These are phyloP conservation scores for Blastobotrys petasosporus DNA, from an alignment of 1,139 yeast species.

Conservation along the genomic window DNA sequence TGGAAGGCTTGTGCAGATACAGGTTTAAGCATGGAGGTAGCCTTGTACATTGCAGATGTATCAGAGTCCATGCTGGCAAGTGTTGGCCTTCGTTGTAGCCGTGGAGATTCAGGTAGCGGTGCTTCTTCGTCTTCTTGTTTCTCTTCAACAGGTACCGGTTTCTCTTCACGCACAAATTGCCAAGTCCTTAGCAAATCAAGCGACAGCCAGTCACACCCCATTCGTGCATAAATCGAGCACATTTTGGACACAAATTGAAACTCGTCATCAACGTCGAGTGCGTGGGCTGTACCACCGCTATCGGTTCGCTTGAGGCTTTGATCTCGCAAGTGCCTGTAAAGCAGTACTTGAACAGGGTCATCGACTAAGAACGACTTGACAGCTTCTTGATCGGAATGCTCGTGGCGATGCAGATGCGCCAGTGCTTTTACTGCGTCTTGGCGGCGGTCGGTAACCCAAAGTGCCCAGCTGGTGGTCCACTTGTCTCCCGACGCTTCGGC, in stretches of 20 bases:
- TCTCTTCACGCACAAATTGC: slow-evolving; percentile 42
- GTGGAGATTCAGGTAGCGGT: slow-evolving; percentile 8
- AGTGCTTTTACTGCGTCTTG: slow-evolving; percentile 23
- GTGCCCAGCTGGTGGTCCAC: slow-evolving; percentile 81
- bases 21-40: slow-evolving; percentile 30
- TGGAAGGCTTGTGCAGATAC: slow-evolving; percentile 52
- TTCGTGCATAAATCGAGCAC: slow-evolving; percentile 62
- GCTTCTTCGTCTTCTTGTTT: slow-evolving; percentile 3
- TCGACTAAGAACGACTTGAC: slow-evolving; percentile 51
- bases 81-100: slow-evolving; percentile 8
- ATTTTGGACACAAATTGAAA: slow-evolving; percentile 56
- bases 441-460: slow-evolving; percentile 49
- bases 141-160: slow-evolving; percentile 1
- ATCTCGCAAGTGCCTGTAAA: slow-evolving; percentile 57
- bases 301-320: slow-evolving; percentile 25
- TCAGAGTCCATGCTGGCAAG: neutral
- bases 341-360: slow-evolving; percentile 72
- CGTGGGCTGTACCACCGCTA: slow-evolving; percentile 7
- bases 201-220: slow-evolving; percentile 88
- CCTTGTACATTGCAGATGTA: neutral
- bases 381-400: slow-evolving; percentile 28
- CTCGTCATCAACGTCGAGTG: slow-evolving; percentile 37
- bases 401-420: slow-evolving; percentile 16
- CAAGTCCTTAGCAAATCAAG: slow-evolving; percentile 59
- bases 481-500: slow-evolving; percentile 63